Percentiles rank a stretch among this genome's conserved stretches.
Evolutionary conservation across 176 grass and related monocot genomes (phyloP).

Genomic region (Phoenix dactylifera): DNA sequence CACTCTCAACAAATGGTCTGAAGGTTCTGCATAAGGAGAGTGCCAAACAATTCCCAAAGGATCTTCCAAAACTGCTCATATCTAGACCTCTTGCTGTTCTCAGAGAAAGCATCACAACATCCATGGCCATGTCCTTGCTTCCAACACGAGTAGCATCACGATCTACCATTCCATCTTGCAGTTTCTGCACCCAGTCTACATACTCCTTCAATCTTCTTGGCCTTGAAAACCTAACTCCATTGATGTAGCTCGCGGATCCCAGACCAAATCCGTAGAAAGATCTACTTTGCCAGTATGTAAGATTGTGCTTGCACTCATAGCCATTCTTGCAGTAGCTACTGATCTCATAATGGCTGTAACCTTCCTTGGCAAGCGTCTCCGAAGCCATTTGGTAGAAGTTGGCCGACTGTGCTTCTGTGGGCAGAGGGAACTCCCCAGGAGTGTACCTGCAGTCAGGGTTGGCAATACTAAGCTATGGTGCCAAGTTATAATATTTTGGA

Average conservation of each 20-base stretch:
- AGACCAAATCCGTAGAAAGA: constrained; percentile 80
- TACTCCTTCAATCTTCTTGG: constrained; percentile 81
- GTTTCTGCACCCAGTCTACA: constrained; percentile 54
- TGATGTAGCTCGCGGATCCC: constrained; percentile 74
- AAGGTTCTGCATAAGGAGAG: constrained; percentile 45
- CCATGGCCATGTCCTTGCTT: constrained; percentile 72
- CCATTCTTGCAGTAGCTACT: constrained; percentile 80
- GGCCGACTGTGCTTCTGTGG: constrained; percentile 49
- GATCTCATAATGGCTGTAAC: constrained; percentile 80
- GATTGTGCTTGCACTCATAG: constrained; percentile 83
- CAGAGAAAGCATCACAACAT: constrained; percentile 74
- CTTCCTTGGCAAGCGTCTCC: constrained; percentile 45
- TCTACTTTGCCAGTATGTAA: constrained; percentile 67
- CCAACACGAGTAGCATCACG: constrained; percentile 25
- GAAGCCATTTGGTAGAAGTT: constrained; percentile 89
- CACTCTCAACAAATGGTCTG: constrained; percentile 56
- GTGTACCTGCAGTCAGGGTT: constrained; percentile 39
- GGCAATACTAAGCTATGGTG: too few relatives aligned
- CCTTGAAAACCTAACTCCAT: constrained; percentile 61
- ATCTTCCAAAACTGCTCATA: constrained; percentile 48
- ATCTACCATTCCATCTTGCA: constrained; percentile 43
- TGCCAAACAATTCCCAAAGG: constrained; percentile 39
- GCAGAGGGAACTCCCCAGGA: constrained; percentile 75
- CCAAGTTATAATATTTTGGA: too few relatives aligned
- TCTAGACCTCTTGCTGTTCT: constrained; percentile 71